Percentiles rank a stretch among this genome's conserved stretches.
phyloP scores from a whole-genome alignment of 2,329 filamentous ascomycete genomes.

The Fusarium sororula region DNA sequence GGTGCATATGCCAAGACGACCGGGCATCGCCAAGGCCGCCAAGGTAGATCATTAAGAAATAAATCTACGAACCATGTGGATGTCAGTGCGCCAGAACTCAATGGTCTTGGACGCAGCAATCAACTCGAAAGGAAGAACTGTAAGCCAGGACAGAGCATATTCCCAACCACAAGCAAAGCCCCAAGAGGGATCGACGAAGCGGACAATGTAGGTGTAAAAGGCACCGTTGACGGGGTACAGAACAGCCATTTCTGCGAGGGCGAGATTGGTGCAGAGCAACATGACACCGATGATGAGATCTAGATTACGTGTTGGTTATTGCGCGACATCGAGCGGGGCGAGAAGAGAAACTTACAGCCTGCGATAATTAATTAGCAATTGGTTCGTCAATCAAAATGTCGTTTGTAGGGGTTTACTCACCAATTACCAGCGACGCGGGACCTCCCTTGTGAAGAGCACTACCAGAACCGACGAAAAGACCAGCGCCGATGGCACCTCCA shows the following conservation, averaged over 20 bases:
- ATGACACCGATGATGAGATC: conserved; percentile 49
- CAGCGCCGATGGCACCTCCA: conserved; percentile 68
- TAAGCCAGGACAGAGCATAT: conserved; percentile 88
- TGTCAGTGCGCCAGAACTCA: conserved; percentile 74
- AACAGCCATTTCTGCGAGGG: conserved; percentile 90
- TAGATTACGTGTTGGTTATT: neutral
- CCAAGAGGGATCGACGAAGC: conserved; percentile 93
- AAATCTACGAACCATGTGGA: conserved; percentile 58
- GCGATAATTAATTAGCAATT: neutral
- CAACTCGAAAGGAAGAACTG: conserved; percentile 84
- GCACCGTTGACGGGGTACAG: conserved; percentile 90
- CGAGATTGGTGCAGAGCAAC: conserved; percentile 73
- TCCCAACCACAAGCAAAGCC: conserved; percentile 97
- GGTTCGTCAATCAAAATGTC: neutral
- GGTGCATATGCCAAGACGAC: conserved; percentile 1
- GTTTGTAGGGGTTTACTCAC: conserved; percentile 51
- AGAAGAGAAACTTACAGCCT: conserved; percentile 10
- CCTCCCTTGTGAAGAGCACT: conserved; percentile 75
- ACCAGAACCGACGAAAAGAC: conserved; percentile 87
- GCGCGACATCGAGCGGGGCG: neutral
- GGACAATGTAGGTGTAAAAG: conserved; percentile 89
- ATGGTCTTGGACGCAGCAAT: conserved; percentile 87
- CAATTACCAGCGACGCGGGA: conserved; percentile 78
- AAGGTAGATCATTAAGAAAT: neutral
- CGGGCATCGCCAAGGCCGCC: conserved; percentile 1